phyloP scores from a whole-genome alignment of 2,329 filamentous ascomycete species.

The Curvularia sp. region DNA sequence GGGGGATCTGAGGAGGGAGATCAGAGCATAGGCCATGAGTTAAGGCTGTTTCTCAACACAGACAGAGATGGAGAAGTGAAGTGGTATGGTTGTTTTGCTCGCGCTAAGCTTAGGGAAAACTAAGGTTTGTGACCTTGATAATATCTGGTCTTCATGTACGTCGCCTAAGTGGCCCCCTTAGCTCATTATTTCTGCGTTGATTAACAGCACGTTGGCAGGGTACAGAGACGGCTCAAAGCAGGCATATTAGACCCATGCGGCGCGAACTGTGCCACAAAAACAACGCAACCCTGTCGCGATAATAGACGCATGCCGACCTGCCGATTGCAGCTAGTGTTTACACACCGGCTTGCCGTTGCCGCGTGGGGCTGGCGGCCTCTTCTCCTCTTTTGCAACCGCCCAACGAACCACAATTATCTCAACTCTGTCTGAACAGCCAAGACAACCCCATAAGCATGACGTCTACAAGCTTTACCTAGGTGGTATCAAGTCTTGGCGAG shows the following conservation, averaged over 20 bases:
- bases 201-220: neutral
- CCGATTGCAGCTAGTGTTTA: constrained; percentile 8
- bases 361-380: constrained; percentile 2
- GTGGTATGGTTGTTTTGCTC: neutral
- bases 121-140: neutral
- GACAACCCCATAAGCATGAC: constrained; percentile 23
- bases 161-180: neutral
- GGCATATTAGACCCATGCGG: neutral
- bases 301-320: constrained; percentile 3
- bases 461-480: constrained; percentile 28
- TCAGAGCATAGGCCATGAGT: neutral
- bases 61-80: neutral
- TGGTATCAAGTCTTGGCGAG: constrained; percentile 19
- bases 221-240: neutral
- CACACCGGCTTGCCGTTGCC: neutral
- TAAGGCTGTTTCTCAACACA: neutral
- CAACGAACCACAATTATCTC: neutral
- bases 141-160: neutral
- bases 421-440: neutral
- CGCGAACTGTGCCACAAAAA: neutral
- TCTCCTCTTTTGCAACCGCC: constrained; percentile 16
- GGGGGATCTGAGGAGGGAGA: constrained; percentile 19
- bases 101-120: neutral
- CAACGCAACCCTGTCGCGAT: neutral
- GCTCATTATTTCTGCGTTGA: neutral